Conservation (phyloP, 2,329 filamentous ascomycete species). For the Fusarium veterinarium region DNA sequence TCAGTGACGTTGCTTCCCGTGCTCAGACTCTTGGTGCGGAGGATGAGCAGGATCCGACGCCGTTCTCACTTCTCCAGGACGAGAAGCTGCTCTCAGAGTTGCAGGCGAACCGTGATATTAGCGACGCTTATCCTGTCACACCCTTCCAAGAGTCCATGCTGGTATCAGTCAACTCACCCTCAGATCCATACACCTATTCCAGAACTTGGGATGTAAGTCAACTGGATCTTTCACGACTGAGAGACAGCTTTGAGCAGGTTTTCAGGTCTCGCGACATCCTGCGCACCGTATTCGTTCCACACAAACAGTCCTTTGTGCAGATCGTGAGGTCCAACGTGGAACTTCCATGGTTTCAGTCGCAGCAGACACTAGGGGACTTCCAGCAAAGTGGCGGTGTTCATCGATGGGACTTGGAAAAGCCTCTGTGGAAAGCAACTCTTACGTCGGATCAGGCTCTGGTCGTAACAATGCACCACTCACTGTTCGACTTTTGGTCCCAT, state of each 20-base stretch:
- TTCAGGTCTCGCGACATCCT: slow-evolving; percentile 28
- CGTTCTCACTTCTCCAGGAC: slow-evolving; percentile 28
- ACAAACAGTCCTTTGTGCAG: slow-evolving; percentile 9
- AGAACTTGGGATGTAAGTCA: slow-evolving; percentile 23
- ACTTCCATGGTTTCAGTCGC: not conserved
- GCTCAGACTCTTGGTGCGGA: not conserved
- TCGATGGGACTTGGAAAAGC: not conserved
- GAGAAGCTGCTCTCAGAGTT: not conserved
- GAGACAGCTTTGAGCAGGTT: slow-evolving; percentile 15
- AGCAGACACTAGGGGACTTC: not conserved
- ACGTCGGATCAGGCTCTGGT: slow-evolving; percentile 29
- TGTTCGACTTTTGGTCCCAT: slow-evolving; percentile 50
- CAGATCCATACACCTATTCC: slow-evolving; percentile 31
- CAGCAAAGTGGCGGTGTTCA: not conserved
- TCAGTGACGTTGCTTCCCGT: not conserved
- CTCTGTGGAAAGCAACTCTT: not conserved
- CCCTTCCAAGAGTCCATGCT: slow-evolving; percentile 40
- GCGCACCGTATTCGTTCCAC: slow-evolving; percentile 27
- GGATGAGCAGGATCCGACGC: not conserved
- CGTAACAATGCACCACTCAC: slow-evolving; percentile 48
- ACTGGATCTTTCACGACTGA: slow-evolving; percentile 17
- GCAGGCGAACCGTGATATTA: not conserved
- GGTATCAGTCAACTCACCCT: slow-evolving; percentile 1
- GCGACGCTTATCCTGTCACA: slow-evolving; percentile 41
- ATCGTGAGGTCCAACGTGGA: not conserved